These are phyloP conservation scores for Guyanaporus albipodus DNA, from an alignment of 768 basidiomycete species.

Conservation along the genomic window DNA sequence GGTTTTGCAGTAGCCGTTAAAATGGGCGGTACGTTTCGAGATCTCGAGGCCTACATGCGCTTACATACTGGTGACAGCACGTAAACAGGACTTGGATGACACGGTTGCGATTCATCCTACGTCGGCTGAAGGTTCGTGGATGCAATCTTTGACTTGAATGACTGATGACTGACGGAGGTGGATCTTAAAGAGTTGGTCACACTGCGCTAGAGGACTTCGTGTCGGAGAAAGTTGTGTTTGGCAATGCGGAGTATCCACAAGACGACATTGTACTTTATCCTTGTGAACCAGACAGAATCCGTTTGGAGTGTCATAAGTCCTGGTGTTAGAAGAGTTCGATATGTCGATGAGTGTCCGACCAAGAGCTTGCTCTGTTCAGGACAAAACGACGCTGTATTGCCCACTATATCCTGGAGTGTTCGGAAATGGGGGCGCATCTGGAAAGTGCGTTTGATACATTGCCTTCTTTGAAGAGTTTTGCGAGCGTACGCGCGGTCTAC, in stretches of 20 bases:
- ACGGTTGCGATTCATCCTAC: slow-evolving; percentile 93
- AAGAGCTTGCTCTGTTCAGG: too few relatives aligned
- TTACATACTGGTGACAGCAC: slow-evolving; percentile 39
- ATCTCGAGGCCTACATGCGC: not conserved
- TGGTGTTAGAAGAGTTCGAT: too few relatives aligned
- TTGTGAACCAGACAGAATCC: not conserved
- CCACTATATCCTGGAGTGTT: too few relatives aligned
- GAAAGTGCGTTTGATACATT: too few relatives aligned
- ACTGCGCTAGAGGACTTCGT: slow-evolving; percentile 35
- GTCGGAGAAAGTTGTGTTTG: not conserved
- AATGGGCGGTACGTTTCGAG: slow-evolving; percentile 64
- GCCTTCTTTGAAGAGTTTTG: too few relatives aligned
- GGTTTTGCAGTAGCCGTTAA: slow-evolving; percentile 97
- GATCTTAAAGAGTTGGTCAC: slow-evolving; percentile 53
- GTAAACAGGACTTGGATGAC: slow-evolving; percentile 78
- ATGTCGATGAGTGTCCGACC: too few relatives aligned
- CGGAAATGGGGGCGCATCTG: too few relatives aligned
- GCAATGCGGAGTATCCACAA: not conserved
- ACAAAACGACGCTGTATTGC: too few relatives aligned
- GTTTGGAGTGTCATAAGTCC: not conserved
- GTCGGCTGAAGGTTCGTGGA: slow-evolving; percentile 65
- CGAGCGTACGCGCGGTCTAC: too few relatives aligned
- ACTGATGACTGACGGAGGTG: slow-evolving; percentile 13
- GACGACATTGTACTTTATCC: not conserved
- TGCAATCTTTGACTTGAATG: not conserved